Evolutionary conservation across 495 filamentous ascomycete species (phyloP).

Genomic region (Penicillium angulare): DNA sequence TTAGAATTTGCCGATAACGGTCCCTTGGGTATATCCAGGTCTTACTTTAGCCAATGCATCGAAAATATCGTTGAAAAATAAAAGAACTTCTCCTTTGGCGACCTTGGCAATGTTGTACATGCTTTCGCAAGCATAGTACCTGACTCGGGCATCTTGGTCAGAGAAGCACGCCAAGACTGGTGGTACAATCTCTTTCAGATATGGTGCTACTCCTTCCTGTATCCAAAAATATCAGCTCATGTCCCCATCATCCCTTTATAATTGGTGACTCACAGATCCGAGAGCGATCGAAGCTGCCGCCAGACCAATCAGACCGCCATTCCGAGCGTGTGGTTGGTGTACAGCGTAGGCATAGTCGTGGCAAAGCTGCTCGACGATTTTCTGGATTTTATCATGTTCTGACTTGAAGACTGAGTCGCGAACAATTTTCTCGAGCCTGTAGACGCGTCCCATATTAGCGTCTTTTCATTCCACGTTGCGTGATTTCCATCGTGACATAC

Average conservation of each 20-base stretch:
- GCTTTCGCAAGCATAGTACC: constrained; percentile 99
- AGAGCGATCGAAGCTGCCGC: constrained; percentile 96
- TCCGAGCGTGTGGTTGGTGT: constrained; percentile 94
- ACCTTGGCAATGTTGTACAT: constrained; percentile 99
- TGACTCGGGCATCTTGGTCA: constrained; percentile 95
- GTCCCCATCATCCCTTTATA: constrained; percentile 3
- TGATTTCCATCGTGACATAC: constrained; percentile 52
- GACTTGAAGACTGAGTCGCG: constrained; percentile 75
- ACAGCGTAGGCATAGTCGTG: constrained; percentile 98
- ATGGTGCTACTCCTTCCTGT: constrained; percentile 82
- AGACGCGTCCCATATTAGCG: constrained; percentile 14
- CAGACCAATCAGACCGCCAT: constrained; percentile 94
- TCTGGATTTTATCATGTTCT: constrained; percentile 74
- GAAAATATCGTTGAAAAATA: constrained; percentile 98
- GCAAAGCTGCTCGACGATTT: constrained; percentile 92
- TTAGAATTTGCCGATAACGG: too few relatives aligned
- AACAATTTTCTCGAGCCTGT: constrained; percentile 85
- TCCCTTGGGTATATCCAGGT: background rate
- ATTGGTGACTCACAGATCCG: constrained; percentile 66
- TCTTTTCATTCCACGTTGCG: background rate
- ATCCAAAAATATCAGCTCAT: constrained; percentile 18
- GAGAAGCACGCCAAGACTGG: constrained; percentile 98
- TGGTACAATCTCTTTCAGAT: constrained; percentile 89
- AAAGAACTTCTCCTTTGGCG: constrained; percentile 92
- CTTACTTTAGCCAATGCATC: constrained; percentile 92